Base-by-base conservation (phyloP, 306 rosid genomes). In the Acmispon strigosus region DNA sequence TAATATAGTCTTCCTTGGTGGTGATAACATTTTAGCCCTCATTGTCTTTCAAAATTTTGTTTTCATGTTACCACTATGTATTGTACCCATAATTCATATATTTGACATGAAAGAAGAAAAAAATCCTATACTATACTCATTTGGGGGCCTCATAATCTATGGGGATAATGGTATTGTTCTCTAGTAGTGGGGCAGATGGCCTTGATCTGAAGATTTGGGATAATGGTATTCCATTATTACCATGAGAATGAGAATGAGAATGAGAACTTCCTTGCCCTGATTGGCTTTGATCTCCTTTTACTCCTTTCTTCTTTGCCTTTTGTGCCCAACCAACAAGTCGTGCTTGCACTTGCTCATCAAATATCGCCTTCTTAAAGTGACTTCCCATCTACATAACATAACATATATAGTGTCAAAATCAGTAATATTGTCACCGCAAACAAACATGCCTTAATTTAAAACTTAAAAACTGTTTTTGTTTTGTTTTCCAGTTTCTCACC, bases 301-400 rank as follows among this genome's bases (percentile, higher is more conserved):
- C 5, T 22, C 83, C 83, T 73, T 64, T 89, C 43, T 74, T 76
- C 90, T 76, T 87, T 16, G 42, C 94, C 67, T 81, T 87, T 39
- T 92, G 85, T 56, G 92, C 94, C 98, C 96, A 92, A 54, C 90
- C 95, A 78, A 84, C 86, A 22, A 92, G 81, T 0, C 83, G 56
- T 12, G 16, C 88, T 81, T 92, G 94, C 66, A 89, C 72, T 76
- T 80, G 90, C 1, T 92, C 98, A 0, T 89, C 90, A 71, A 92
- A 92, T 69, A 89, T 89, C 0, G 84, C 79, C 62, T 62, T 83
- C 92, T 92, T 89, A 83, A 68, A 92, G 27, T 84, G 43, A 42
- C 71, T 87, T 78, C 98, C 98, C 98, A 92, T 92, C 98, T 92
- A n/a, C 84, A 77, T 66, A 51, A 9, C 12, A 0, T 41, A 37